phyloP scores from a whole-genome alignment of 352 stramenopile species.

The Globisporangium acanthophoron region DNA sequence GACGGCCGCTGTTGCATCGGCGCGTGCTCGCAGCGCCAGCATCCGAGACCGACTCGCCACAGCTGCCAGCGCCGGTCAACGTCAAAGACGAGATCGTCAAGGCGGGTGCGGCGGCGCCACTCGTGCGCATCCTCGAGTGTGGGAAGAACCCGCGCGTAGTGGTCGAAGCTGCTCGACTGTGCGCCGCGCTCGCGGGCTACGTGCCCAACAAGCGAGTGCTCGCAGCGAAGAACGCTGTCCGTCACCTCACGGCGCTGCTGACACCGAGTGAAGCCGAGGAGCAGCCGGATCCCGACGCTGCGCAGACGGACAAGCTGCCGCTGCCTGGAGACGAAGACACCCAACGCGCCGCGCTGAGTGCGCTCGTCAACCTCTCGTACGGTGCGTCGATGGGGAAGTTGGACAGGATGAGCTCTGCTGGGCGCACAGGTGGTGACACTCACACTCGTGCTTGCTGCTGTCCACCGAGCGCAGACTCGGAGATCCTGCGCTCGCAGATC shows the following conservation, averaged over 20 bases:
- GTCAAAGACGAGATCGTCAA: conserved; percentile 69
- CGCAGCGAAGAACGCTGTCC: conserved; percentile 57
- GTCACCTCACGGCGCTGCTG: conserved; percentile 36
- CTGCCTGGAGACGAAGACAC: conserved; percentile 33
- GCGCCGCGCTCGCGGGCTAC: conserved; percentile 39
- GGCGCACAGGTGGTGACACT: no score
- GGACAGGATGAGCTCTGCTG: neutral
- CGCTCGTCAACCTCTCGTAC: conserved; percentile 64
- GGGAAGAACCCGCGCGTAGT: conserved; percentile 47
- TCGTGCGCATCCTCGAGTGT: conserved; percentile 46
- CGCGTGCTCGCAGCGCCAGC: neutral
- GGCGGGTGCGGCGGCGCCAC: conserved; percentile 31
- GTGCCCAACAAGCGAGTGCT: conserved; percentile 65
- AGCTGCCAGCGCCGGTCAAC: conserved; percentile 8
- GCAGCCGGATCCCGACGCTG: conserved; percentile 14
- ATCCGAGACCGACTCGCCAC: no score
- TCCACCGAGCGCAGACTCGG: conserved; percentile 37
- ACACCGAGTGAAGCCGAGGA: conserved; percentile 18
- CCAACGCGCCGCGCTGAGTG: conserved; percentile 40
- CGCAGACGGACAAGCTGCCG: conserved; percentile 27
- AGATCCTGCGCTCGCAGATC: conserved; percentile 68
- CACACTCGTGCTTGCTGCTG: neutral
- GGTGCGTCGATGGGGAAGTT: conserved; percentile 21
- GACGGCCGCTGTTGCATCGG: conserved; percentile 11
- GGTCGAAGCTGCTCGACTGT: conserved; percentile 47